Evolutionary conservation across 1,284 basidiomycete genomes (phyloP).

Genomic region (Megacollybia platyphylla): DNA sequence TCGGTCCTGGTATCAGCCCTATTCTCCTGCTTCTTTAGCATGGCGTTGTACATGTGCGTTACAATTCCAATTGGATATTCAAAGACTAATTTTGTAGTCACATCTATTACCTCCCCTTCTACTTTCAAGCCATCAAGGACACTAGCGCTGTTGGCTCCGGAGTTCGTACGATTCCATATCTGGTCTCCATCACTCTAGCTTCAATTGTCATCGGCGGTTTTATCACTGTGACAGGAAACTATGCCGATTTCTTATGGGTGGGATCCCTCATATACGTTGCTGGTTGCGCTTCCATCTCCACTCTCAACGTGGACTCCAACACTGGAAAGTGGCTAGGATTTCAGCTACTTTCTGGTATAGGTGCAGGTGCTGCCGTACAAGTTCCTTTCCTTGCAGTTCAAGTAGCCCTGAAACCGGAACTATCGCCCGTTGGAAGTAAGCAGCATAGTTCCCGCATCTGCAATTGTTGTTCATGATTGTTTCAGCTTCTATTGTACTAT

Average conservation of each 20-base stretch:
- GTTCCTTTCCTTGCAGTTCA: neutral
- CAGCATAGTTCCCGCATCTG: neutral
- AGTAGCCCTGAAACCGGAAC: neutral
- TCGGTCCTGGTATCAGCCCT: conserved; percentile 3
- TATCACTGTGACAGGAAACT: conserved; percentile 20
- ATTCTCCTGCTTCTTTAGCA: conserved; percentile 2
- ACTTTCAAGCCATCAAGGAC: conserved; percentile 26
- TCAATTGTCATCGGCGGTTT: conserved; percentile 22
- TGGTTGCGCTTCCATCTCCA: conserved; percentile 29
- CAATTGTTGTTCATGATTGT: neutral
- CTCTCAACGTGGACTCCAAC: conserved; percentile 17
- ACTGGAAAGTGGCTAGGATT: conserved; percentile 23
- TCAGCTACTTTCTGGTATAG: conserved; percentile 13
- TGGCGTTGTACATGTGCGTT: conserved; percentile 5
- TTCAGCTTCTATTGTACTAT: neutral
- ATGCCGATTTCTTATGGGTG: conserved; percentile 23
- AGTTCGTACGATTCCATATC: conserved; percentile 7
- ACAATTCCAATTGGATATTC: neutral
- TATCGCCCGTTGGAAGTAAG: neutral
- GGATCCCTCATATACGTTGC: conserved; percentile 19
- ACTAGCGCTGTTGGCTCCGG: conserved; percentile 20
- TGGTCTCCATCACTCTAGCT: conserved; percentile 16
- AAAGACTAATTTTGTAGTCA: neutral
- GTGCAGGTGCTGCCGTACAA: neutral
- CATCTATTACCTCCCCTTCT: conserved; percentile 19